Evolutionary conservation across 306 rosid species (phyloP), one percentile per base, ranked within the genome.

Genomic region (Spatholobus suberectus): DNA sequence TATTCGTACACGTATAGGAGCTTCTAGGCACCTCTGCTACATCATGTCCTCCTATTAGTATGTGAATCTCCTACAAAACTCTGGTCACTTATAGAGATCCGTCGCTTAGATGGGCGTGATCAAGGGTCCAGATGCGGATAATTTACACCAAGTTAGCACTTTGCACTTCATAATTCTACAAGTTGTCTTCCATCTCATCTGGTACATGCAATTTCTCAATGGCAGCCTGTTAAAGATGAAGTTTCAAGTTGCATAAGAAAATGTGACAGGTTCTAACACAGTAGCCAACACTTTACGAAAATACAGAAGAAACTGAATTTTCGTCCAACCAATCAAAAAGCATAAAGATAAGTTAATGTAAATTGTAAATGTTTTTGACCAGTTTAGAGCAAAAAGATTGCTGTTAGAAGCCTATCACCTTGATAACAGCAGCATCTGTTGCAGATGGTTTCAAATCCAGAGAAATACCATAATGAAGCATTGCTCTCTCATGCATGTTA

Each of bases 161-260:
- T 70, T 43, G 75, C 75, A 68, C 81, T 74, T 68, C 77, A 57
- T 21, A 55, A 8, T 59, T 27, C 59, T 69, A 95, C 84, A 95
- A 87, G 86, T 82, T 88, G 88, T 94, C 99, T 58, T 96, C 97
- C 73, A 90, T 77, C 69, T 96, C 99, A 79, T 96, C 99, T 0
- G 98, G 99, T 71, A 94, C 97, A 66, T 90, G 97, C 88, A 96
- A 88, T 90, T 94, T 96, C 92, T 96, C 99, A 13, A 96, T 96
- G 76, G 95, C 97, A 76, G 99, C 97, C 99, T 96, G 89, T 77
- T 65, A 70, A n/a, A 84, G 76, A 76, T 49, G 61, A 54, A 35
- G 58, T 20, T 47, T 15, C 21, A 24, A 4, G 77, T 70, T 41
- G 55, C 24, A 76, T 57, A n/a, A 47, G 37, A 54, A 66, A 47